Conservation (phyloP, 192 early-diverging fungal species). For the Mortierella alpina region DNA sequence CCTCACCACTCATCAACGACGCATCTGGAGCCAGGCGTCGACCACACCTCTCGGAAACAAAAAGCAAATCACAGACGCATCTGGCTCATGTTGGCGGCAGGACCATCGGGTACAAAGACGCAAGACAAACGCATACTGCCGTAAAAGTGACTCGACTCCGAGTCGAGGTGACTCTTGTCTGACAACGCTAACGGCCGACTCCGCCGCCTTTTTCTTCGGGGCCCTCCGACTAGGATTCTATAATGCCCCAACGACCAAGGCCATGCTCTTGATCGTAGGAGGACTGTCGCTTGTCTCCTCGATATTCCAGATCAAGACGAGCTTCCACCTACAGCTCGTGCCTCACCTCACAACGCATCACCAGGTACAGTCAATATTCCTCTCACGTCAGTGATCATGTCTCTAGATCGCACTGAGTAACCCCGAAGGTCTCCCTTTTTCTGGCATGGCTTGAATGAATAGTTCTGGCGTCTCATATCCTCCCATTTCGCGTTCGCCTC, state of each 20-base stretch:
- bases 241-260: slow-evolving; percentile 73
- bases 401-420: not conserved
- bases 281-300: slow-evolving; percentile 59
- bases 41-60: no score
- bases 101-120: slow-evolving; percentile 39
- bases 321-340: slow-evolving; percentile 64
- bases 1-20: no score
- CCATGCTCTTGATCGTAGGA: slow-evolving; percentile 60
- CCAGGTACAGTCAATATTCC: slow-evolving; percentile 54
- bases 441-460: not conserved
- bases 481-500: slow-evolving; percentile 66
- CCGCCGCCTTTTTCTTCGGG: not conserved
- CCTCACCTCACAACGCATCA: slow-evolving; percentile 70
- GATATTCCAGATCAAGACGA: slow-evolving; percentile 63
- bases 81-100: slow-evolving; percentile 31
- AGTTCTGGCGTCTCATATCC: slow-evolving; percentile 73
- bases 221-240: slow-evolving; percentile 64
- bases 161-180: slow-evolving; percentile 15
- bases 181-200: no score
- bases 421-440: not conserved
- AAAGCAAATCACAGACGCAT: no score
- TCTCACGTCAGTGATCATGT: not conserved
- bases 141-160: slow-evolving; percentile 9
- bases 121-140: no score
- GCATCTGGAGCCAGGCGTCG: no score